Percentiles rank a stretch among this genome's conserved stretches.
These are phyloP conservation scores for Umbilicaria muhlenbergii DNA, from an alignment of 495 filamentous ascomycete species.

Conservation along the genomic window DNA sequence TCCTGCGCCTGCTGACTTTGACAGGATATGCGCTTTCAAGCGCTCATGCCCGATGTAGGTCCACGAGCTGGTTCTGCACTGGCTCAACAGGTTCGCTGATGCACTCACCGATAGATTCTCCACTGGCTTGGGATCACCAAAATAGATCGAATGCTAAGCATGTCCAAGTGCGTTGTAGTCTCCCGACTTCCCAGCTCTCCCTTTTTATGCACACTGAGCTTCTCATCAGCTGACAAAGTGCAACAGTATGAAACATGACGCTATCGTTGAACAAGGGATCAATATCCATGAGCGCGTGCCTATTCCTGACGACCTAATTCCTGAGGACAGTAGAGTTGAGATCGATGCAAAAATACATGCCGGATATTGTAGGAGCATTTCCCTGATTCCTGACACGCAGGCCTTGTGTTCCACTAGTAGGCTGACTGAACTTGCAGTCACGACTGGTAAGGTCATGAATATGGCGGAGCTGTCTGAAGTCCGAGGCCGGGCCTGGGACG, in stretches of 20 bases:
- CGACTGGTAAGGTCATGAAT: conserved; percentile 81
- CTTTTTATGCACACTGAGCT: background rate
- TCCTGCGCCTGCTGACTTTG: background rate
- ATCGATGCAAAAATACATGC: conserved; percentile 98
- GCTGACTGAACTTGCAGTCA: conserved; percentile 27
- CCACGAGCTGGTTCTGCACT: conserved; percentile 2
- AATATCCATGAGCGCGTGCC: conserved; percentile 86
- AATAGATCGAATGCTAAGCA: conserved; percentile 96
- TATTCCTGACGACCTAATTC: conserved; percentile 88
- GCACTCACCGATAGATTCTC: conserved; percentile 40
- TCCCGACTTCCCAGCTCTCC: background rate
- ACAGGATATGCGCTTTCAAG: conserved; percentile 91
- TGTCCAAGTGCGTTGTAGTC: conserved; percentile 63
- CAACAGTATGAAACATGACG: conserved; percentile 89
- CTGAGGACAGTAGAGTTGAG: conserved; percentile 87
- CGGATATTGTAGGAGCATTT: conserved; percentile 46
- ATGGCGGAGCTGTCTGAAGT: conserved; percentile 74
- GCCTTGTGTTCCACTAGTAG: background rate
- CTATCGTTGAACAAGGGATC: conserved; percentile 91
- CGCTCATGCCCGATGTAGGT: conserved; percentile 78
- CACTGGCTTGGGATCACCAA: conserved; percentile 98
- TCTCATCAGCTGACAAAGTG: background rate
- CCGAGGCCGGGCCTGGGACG: conserved; percentile 74
- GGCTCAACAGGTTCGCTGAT: conserved; percentile 10
- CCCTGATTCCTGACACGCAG: conserved; percentile 5